Evolutionary conservation across 371 early-diverging fungal species (phyloP), one percentile per base, ranked within the genome.

Genomic region (Mucor racemosus): DNA sequence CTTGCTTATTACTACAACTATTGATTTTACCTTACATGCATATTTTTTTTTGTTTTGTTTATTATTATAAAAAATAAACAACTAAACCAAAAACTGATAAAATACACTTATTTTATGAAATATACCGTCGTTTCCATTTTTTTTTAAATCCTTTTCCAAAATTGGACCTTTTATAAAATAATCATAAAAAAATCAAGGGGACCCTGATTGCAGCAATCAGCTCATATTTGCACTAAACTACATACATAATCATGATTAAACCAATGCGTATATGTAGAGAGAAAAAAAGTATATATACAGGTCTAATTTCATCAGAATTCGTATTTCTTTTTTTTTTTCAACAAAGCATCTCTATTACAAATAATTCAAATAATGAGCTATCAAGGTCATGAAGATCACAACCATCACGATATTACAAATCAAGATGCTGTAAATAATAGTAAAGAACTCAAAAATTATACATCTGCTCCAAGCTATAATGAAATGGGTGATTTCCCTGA

Each of bases 401-500:
- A 48, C 7, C 21, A 48, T 48, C 48, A 48, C 17, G 19, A 48
- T 21, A 21, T 48, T 9, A 21, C 48, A 48, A 17, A 48, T 9
- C 42, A 41, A 10, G 19, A 17, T 48, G 21, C 9, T 48, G 21
- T 21, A 48, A 48, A 48, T 41, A 48, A 48, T 17, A 48, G 7
- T 19, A 48, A 48, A 21, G 48, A 48, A 19, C 9, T 48, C 19
- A 21, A 48, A n/a, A n/a, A 14, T 42, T 42, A 14, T 17, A 48
- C 17, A 19, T 48, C 48, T 19, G 19, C 9, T 10, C 7, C 48
- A 3, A 48, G 48, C 6, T 48, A 48, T 10, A 48, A 48, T 17
- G 48, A 48, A 11, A 48, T 48, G 48, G 48, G 10, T 48, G 48
- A 48, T 48, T 48, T 48, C 11, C 48, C 48, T 48, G 48, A 48